Conservation (phyloP, 225 moss, liverwort and hornwort species). For the Thuidium tamariscinum region DNA sequence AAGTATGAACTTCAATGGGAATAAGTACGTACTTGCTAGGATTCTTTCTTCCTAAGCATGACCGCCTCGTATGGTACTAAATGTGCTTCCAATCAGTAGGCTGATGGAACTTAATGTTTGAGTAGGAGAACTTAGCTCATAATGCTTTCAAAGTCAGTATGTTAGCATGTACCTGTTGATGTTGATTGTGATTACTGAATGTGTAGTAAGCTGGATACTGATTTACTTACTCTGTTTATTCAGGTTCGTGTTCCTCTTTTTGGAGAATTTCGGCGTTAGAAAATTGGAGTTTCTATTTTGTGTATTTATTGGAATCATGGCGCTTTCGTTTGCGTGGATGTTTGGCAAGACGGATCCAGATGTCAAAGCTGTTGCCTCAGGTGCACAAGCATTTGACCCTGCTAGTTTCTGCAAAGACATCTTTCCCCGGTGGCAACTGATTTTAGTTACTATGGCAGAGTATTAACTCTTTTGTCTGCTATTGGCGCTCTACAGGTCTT, state of each 20-base stretch:
- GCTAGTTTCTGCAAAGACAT: background rate
- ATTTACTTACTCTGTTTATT: background rate
- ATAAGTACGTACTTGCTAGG: background rate
- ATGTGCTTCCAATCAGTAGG: background rate
- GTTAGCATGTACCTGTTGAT: background rate
- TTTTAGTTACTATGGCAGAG: background rate
- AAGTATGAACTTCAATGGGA: background rate
- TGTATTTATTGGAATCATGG: conserved; percentile 70
- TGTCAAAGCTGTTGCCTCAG: conserved; percentile 44
- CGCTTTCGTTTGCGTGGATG: conserved; percentile 89
- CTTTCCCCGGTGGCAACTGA: background rate
- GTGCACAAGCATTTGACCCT: conserved; percentile 12
- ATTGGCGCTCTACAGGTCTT: conserved; percentile 47
- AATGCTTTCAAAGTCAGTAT: background rate
- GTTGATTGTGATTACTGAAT: background rate
- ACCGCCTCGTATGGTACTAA: background rate
- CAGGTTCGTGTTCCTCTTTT: conserved; percentile 72
- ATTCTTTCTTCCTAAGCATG: background rate
- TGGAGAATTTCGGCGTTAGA: conserved; percentile 77
- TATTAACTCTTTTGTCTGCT: background rate
- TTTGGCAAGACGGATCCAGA: conserved; percentile 62
- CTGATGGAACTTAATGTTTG: background rate
- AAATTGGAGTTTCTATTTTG: conserved; percentile 84
- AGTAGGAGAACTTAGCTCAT: background rate
- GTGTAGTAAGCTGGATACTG: background rate